These are phyloP conservation scores for Bimuria novae-zelandiae DNA, from an alignment of 2,329 filamentous ascomycete genomes.

Conservation along the genomic window DNA sequence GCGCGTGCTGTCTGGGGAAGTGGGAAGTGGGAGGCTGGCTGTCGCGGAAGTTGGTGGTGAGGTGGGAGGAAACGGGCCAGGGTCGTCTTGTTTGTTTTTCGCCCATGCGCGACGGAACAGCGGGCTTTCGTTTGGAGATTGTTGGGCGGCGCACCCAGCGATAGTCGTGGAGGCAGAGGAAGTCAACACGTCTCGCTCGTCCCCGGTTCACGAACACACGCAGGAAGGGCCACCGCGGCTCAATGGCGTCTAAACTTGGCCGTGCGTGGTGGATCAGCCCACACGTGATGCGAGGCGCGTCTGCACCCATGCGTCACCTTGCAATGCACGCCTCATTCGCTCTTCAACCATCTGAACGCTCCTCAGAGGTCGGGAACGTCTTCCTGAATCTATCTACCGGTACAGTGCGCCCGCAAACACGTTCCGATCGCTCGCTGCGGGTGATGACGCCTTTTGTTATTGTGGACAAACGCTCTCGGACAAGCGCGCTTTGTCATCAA, in stretches of 20 bases:
- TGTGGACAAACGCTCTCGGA: background rate
- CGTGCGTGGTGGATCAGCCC: slow-evolving; percentile 3
- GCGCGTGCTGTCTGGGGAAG: background rate
- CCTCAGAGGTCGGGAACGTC: background rate
- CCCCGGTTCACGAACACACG: background rate
- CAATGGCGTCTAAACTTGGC: slow-evolving; percentile 10
- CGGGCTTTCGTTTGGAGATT: slow-evolving; percentile 5
- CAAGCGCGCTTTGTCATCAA: slow-evolving; percentile 5
- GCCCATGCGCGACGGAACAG: slow-evolving; percentile 13
- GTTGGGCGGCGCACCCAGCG: background rate
- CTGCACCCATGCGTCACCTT: background rate
- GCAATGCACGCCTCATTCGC: background rate
- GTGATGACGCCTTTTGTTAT: slow-evolving; percentile 10
- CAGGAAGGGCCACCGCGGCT: slow-evolving; percentile 11
- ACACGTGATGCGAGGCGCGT: background rate
- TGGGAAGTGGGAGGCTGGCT: background rate
- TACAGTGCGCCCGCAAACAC: background rate
- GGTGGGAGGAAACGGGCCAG: slow-evolving; percentile 6
- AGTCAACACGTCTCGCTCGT: background rate
- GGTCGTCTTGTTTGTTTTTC: slow-evolving; percentile 18
- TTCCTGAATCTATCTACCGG: background rate
- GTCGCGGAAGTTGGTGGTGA: background rate
- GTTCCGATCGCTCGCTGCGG: background rate
- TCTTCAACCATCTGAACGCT: background rate
- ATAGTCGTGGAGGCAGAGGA: background rate